Base-by-base conservation (phyloP, 345 rosid species). In the Corchorus capsularis region DNA sequence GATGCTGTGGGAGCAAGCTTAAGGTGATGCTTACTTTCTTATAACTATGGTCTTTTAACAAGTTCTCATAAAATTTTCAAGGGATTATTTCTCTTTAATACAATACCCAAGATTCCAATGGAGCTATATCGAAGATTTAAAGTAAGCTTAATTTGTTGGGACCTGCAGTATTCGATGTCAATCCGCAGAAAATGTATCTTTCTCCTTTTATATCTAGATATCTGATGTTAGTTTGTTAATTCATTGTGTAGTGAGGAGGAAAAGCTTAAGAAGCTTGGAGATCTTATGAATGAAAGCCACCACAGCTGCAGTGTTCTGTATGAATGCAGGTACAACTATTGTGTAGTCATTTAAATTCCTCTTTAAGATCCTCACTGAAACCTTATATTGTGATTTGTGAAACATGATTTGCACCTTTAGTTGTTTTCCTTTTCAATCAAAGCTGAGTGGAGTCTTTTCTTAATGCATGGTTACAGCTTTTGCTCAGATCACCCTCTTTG, bases 201-300 rank as follows among this genome's bases (percentile, higher is more conserved):
- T 45, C 8, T 20, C 39, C 19, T 50, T 50, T 27, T 27, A 27
- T 27, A 27, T 27, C 27, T 20, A 19, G 10, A 19, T 57, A 10
- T 1, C 17, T 45, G 3, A 63, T 22, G 54, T 22, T 41, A 8
- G 14, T 39, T 57, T 72, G 37, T 27, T 55, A 19, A 75, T 62
- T 66, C 78, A 39, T 82, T 55, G 19, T 85, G 84, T 88, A 96
- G 99, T 63, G 99, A 96, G 6, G 95, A 92, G 73, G 91, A 96
- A 16, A 93, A 83, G 84, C 86, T 96, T 22, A 92, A 90, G 91
- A 92, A 88, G 86, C 89, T 96, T 8, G 98, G 97, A 6, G 91
- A 89, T 72, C 94, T 96, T 53, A 96, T 93, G 99, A 92, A 93
- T 56, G 93, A 89, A 7, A 93, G 99, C 90, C 99, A 96, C 81